Percentiles rank a stretch among this genome's conserved stretches.
Evolutionary conservation across 1,284 basidiomycete species (phyloP).

Genomic region (Trametes polyzona): DNA sequence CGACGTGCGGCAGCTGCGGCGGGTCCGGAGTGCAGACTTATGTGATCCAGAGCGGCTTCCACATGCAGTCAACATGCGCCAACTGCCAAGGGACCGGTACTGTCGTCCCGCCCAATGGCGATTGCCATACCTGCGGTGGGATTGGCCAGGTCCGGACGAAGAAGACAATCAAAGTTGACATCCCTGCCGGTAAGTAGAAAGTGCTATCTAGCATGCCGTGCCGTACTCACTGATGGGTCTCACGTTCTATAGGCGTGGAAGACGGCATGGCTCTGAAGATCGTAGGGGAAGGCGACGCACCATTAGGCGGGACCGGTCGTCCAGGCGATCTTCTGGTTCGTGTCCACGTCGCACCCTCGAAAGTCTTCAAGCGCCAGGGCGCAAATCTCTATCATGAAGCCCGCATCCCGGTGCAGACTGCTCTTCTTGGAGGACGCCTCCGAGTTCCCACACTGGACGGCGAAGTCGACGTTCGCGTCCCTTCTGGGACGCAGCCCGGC

Average conservation of each 20-base stretch:
- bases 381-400: conserved; percentile 91
- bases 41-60: conserved; percentile 93
- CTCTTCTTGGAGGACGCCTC: conserved; percentile 90
- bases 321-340: conserved; percentile 90
- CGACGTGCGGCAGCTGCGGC: conserved; percentile 80
- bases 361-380: conserved; percentile 91
- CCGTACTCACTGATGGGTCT: conserved; percentile 15
- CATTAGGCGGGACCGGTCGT: conserved; percentile 76
- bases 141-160: conserved; percentile 86
- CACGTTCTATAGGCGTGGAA: conserved; percentile 73
- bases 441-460: conserved; percentile 96
- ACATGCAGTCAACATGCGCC: conserved; percentile 94
- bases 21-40: conserved; percentile 92
- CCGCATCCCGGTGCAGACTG: conserved; percentile 90
- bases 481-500: conserved; percentile 93
- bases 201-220: conserved; percentile 10
- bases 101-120: conserved; percentile 77
- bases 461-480: conserved; percentile 94
- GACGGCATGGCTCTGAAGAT: conserved; percentile 95
- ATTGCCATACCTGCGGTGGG: conserved; percentile 85
- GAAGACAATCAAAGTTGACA: conserved; percentile 82
- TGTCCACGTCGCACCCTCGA: conserved; percentile 83
- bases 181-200: conserved; percentile 75
- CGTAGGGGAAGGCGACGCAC: conserved; percentile 84
- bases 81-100: conserved; percentile 86